These are phyloP conservation scores for Claviceps fusiformis DNA, from an alignment of 2,329 filamentous ascomycete species.

Conservation along the genomic window DNA sequence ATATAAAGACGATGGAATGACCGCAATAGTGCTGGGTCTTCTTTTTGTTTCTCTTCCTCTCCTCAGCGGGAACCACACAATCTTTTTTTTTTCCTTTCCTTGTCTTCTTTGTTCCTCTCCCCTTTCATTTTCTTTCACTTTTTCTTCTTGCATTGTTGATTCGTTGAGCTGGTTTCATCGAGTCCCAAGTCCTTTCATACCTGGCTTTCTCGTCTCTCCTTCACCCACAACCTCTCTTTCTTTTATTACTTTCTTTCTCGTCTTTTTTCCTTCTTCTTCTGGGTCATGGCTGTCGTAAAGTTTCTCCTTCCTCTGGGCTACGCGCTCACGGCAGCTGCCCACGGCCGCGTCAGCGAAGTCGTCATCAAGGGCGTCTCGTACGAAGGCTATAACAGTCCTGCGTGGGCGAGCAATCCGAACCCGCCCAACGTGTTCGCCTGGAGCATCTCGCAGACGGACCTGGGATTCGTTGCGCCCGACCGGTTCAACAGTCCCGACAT, in stretches of 20 bases:
- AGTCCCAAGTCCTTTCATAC: neutral
- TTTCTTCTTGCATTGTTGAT: neutral
- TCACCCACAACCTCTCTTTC: neutral
- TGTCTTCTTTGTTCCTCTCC: neutral
- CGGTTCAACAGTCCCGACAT: conserved; percentile 29
- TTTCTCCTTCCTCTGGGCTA: conserved; percentile 7
- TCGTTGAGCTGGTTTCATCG: neutral
- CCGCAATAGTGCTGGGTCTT: neutral
- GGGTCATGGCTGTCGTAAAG: neutral
- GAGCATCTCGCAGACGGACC: conserved; percentile 27
- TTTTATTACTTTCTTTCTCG: neutral
- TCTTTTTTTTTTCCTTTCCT: neutral
- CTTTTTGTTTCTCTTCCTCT: neutral
- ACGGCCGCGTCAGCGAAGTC: conserved; percentile 29
- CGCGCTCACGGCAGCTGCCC: conserved; percentile 12
- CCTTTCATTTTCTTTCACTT: neutral
- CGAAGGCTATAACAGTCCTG: conserved; percentile 25
- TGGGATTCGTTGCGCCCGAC: conserved; percentile 34
- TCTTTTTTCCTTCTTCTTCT: too few relatives aligned
- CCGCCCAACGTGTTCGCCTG: conserved; percentile 26
- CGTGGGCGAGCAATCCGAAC: conserved; percentile 21
- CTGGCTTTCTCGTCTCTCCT: neutral
- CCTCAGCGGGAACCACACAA: neutral
- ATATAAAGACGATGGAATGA: neutral
- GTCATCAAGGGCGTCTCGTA: conserved; percentile 29